These are phyloP conservation scores for Boeremia exigua DNA, from an alignment of 2,329 filamentous ascomycete species.

Conservation along the genomic window DNA sequence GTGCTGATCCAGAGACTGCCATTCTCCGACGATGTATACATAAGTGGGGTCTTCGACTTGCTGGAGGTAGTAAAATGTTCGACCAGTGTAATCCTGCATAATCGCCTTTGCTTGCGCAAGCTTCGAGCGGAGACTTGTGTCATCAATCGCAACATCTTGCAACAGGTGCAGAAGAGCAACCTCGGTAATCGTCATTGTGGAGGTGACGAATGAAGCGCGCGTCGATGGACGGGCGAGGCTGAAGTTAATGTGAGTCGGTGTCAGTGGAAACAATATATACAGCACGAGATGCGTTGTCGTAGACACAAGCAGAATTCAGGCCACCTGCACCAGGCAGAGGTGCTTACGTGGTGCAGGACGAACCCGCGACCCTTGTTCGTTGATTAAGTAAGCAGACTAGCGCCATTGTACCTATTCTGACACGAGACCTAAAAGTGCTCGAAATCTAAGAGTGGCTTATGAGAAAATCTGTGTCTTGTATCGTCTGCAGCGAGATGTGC, in stretches of 20 bases:
- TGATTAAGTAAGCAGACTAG: slow-evolving; percentile 1
- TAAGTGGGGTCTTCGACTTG: slow-evolving; percentile 53
- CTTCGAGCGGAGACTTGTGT: slow-evolving; percentile 34
- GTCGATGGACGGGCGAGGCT: not conserved
- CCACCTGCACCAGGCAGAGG: slow-evolving; percentile 3
- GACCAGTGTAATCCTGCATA: slow-evolving; percentile 48
- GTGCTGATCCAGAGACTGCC: slow-evolving; percentile 53
- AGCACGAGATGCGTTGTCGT: not conserved
- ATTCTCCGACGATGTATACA: slow-evolving; percentile 56
- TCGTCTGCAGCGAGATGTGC: too few species aligned
- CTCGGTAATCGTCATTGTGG: slow-evolving; percentile 53
- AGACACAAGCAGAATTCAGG: not conserved
- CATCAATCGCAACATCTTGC: slow-evolving; percentile 23
- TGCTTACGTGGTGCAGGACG: slow-evolving; percentile 3
- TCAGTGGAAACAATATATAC: not conserved
- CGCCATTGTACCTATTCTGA: not conserved
- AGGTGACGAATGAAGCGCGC: not conserved
- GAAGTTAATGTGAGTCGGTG: not conserved
- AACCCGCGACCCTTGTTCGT: not conserved
- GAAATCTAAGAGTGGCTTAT: too few species aligned
- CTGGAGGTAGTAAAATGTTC: slow-evolving; percentile 49
- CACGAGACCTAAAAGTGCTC: too few species aligned
- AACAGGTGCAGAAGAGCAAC: slow-evolving; percentile 52
- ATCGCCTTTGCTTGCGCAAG: slow-evolving; percentile 46
- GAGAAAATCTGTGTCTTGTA: too few species aligned